phyloP scores from a whole-genome alignment of 192 early-diverging fungal species.

The Coemansia sp. region DNA sequence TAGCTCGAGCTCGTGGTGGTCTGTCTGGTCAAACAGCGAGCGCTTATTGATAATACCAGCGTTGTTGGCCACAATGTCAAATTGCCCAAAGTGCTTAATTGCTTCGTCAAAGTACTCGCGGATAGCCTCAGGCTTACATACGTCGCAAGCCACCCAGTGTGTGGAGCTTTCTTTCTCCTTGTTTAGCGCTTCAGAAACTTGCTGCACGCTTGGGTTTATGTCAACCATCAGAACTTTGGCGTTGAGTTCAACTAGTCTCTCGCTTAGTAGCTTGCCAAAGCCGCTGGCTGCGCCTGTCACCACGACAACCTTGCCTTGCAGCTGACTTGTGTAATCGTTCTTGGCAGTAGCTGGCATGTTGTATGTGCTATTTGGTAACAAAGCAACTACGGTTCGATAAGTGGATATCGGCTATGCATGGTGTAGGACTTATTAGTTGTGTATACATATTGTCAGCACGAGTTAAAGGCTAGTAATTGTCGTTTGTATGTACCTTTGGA shows the following conservation, averaged over 20 bases:
- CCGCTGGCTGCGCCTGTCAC: conserved; percentile 52
- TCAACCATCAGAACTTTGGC: conserved; percentile 38
- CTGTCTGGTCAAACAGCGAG: conserved; percentile 54
- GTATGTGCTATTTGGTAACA: neutral
- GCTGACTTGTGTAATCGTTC: neutral
- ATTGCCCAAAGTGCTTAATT: conserved; percentile 54
- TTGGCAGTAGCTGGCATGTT: neutral
- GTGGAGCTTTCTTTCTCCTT: neutral
- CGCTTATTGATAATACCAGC: conserved; percentile 59
- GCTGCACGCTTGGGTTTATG: conserved; percentile 21
- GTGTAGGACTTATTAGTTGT: neutral
- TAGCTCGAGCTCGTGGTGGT: conserved; percentile 56
- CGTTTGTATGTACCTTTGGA: no score
- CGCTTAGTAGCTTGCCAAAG: conserved; percentile 28
- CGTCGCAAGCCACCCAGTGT: conserved; percentile 47
- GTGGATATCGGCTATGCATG: neutral
- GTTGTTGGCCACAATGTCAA: conserved; percentile 65
- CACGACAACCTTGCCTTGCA: conserved; percentile 32
- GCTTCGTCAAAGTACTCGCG: conserved; percentile 49
- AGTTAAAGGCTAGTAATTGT: neutral
- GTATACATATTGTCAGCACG: neutral
- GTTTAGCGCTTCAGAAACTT: conserved; percentile 23
- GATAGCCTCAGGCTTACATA: conserved; percentile 34
- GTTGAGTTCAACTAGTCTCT: conserved; percentile 19
- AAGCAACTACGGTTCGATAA: neutral